These are phyloP conservation scores for Ambrosia hybrid DNA, from an alignment of 140 eudicot genomes.

Conservation along the genomic window DNA sequence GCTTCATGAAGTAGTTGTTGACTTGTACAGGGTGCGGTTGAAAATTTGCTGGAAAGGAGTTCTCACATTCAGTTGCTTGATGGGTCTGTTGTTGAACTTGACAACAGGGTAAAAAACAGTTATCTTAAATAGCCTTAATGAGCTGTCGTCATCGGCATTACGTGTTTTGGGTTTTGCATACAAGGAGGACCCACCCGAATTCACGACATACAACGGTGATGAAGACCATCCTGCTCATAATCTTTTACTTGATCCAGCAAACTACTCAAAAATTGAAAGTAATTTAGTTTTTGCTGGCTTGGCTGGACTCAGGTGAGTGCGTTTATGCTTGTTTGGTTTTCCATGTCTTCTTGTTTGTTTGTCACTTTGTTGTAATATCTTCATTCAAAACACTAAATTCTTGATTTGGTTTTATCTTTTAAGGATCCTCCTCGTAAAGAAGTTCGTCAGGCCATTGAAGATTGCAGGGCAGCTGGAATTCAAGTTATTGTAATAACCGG, in stretches of 20 bases:
- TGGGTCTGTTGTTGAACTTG: conserved; percentile 67
- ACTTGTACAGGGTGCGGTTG: conserved; percentile 68
- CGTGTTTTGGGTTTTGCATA: conserved; percentile 87
- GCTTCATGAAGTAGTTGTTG: too few relatives aligned
- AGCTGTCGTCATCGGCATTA: conserved; percentile 65
- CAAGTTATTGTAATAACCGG: conserved; percentile 84
- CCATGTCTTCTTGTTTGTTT: too few relatives aligned
- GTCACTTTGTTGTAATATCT: neutral
- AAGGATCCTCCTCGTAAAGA: conserved; percentile 84
- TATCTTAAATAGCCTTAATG: conserved; percentile 56
- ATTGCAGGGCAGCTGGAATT: conserved; percentile 83
- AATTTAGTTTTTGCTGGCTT: conserved; percentile 63
- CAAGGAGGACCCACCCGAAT: conserved; percentile 65
- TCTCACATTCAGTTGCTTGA: conserved; percentile 58
- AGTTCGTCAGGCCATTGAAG: conserved; percentile 80
- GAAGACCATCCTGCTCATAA: conserved; percentile 80
- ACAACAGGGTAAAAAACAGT: conserved; percentile 41
- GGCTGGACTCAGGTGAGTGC: conserved; percentile 68
- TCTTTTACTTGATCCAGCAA: conserved; percentile 61
- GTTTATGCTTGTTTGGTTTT: neutral
- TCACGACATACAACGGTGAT: conserved; percentile 67
- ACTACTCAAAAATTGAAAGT: conserved; percentile 20
- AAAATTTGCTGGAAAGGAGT: conserved; percentile 70
- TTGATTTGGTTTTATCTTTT: neutral
- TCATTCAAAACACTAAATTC: neutral